Conservation (phyloP, 2,329 filamentous ascomycete genomes). For the Pyrenophora teres region DNA sequence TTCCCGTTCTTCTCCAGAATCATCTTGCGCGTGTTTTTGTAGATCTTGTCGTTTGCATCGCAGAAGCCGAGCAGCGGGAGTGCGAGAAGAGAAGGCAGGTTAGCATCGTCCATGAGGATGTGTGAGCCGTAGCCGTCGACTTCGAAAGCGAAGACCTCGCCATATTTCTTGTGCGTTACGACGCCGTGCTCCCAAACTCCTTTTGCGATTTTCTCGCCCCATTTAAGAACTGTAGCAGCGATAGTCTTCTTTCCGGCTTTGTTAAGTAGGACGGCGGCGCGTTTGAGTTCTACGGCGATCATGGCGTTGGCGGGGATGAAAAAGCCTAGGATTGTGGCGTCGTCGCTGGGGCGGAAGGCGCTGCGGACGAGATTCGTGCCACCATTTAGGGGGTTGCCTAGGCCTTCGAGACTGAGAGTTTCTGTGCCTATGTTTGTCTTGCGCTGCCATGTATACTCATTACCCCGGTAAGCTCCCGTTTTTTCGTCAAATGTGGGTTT, state of each 20-base stretch:
- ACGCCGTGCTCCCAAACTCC: constrained; percentile 87
- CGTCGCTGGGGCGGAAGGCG: constrained; percentile 92
- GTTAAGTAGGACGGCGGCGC: constrained; percentile 71
- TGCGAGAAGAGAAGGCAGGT: constrained; percentile 79
- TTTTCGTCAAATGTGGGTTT: constrained; percentile 76
- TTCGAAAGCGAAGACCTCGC: constrained; percentile 83
- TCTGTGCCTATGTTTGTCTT: constrained; percentile 83
- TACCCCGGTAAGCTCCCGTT: constrained; percentile 67
- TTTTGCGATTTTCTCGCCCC: constrained; percentile 69
- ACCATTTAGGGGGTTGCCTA: constrained; percentile 87
- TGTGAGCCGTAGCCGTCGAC: constrained; percentile 84
- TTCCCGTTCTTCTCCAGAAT: constrained; percentile 77
- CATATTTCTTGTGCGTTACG: constrained; percentile 73
- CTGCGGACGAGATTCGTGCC: constrained; percentile 86
- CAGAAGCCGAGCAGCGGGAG: constrained; percentile 80
- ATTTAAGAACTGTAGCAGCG: constrained; percentile 55
- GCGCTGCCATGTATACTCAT: constrained; percentile 87
- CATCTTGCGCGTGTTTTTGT: constrained; percentile 87
- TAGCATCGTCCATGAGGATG: constrained; percentile 88
- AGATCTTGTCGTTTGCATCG: constrained; percentile 66
- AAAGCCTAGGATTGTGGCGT: constrained; percentile 91
- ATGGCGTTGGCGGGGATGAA: constrained; percentile 96
- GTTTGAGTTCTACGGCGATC: constrained; percentile 87
- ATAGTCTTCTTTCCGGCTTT: constrained; percentile 61
- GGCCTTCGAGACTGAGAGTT: constrained; percentile 78